Conservation (phyloP, 352 stramenopile genomes). For the Globisporangium mamillatum region DNA sequence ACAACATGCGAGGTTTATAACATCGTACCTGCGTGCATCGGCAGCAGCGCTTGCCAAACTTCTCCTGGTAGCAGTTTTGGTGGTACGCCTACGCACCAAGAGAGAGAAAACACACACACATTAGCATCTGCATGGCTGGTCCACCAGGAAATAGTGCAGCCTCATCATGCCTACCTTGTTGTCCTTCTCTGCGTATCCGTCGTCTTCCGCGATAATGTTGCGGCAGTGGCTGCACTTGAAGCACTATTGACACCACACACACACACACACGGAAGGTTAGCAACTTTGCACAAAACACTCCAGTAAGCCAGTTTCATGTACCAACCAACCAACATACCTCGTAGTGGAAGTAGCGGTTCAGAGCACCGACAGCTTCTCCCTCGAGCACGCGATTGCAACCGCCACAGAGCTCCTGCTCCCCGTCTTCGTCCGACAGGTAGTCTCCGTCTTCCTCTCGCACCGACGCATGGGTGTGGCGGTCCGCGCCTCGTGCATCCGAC, state of each 20-base stretch:
- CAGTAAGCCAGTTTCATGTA: background rate
- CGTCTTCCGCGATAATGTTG: conserved; percentile 68
- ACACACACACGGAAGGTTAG: background rate
- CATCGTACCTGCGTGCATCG: conserved; percentile 57
- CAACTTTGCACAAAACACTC: background rate
- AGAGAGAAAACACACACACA: background rate
- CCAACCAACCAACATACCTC: conserved; percentile 32
- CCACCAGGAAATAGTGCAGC: background rate
- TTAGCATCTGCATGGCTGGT: background rate
- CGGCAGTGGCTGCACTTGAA: conserved; percentile 82
- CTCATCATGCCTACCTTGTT: conserved; percentile 37
- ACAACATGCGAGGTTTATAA: background rate
- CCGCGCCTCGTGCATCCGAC: conserved; percentile 15
- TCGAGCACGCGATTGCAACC: conserved; percentile 68
- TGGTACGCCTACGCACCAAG: conserved; percentile 53
- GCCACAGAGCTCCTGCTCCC: conserved; percentile 71
- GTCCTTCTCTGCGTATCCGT: conserved; percentile 83
- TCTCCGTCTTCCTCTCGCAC: conserved; percentile 41
- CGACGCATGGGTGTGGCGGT: conserved; percentile 10
- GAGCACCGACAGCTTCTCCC: conserved; percentile 71
- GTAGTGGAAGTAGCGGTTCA: conserved; percentile 84
- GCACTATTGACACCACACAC: conserved; percentile 31
- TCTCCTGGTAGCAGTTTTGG: conserved; percentile 72
- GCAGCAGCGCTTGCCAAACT: conserved; percentile 80
- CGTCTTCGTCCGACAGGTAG: conserved; percentile 53